These are phyloP conservation scores for Fusarium sp. DNA, from an alignment of 2,329 filamentous ascomycete species.

Conservation along the genomic window DNA sequence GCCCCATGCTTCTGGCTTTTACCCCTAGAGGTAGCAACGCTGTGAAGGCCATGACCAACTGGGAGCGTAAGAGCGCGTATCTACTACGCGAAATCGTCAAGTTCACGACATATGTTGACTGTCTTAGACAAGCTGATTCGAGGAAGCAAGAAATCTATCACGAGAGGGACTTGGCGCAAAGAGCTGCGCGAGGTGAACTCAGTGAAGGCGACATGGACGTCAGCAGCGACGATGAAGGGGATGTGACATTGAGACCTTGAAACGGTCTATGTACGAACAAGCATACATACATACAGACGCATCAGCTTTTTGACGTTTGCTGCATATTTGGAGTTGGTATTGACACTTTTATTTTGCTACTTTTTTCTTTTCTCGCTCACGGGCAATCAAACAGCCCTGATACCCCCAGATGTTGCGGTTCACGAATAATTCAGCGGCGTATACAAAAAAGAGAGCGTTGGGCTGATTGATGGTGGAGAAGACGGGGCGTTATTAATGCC, in stretches of 20 bases:
- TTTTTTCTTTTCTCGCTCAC: slow-evolving; percentile 1
- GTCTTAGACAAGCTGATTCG: slow-evolving; percentile 73
- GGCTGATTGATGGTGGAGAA: neutral
- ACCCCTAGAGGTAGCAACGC: slow-evolving; percentile 84
- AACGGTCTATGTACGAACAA: slow-evolving; percentile 23
- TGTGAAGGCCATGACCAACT: slow-evolving; percentile 88
- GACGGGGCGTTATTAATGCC: slow-evolving; percentile 15
- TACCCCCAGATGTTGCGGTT: slow-evolving; percentile 34
- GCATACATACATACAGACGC: slow-evolving; percentile 1
- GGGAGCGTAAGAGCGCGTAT: slow-evolving; percentile 95
- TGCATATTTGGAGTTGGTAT: slow-evolving; percentile 27
- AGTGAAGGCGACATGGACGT: slow-evolving; percentile 51
- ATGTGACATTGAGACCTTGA: slow-evolving; percentile 48
- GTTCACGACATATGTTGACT: slow-evolving; percentile 94
- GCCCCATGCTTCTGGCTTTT: slow-evolving; percentile 88
- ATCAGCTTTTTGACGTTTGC: slow-evolving; percentile 10
- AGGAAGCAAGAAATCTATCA: slow-evolving; percentile 76
- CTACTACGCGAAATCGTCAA: slow-evolving; percentile 94
- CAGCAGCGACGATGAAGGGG: slow-evolving; percentile 46
- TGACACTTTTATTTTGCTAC: neutral
- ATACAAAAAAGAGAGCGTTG: slow-evolving; percentile 15
- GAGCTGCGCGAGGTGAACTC: slow-evolving; percentile 58
- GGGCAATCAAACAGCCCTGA: slow-evolving; percentile 27
- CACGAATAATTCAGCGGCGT: slow-evolving; percentile 33
- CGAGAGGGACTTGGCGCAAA: slow-evolving; percentile 62